A percentile compares a stretch with the other conserved stretches of the same genome.
Conservation (phyloP, 2,329 filamentous ascomycete species). For the Pseudocercospora crystallina region DNA sequence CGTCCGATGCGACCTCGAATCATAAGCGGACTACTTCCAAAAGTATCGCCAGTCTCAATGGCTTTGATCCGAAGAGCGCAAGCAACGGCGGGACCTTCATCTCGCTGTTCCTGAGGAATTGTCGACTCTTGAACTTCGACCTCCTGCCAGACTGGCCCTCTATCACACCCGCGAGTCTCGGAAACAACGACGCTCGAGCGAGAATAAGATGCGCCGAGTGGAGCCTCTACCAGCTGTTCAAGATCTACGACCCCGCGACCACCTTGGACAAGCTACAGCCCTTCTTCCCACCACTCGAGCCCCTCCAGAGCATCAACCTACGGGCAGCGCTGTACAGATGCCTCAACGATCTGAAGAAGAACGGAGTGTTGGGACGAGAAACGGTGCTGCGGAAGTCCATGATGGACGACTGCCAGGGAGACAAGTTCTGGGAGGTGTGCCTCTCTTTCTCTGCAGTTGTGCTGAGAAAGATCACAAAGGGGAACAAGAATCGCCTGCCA, state of each 20-base stretch:
- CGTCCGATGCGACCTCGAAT: constrained; percentile 6
- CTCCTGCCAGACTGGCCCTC: constrained; percentile 74
- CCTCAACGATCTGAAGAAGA: constrained; percentile 85
- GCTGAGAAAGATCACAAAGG: constrained; percentile 61
- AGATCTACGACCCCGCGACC: constrained; percentile 76
- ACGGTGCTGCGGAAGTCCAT: constrained; percentile 85
- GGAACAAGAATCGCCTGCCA: constrained; percentile 46
- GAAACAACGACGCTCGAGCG: constrained; percentile 65
- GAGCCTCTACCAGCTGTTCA: constrained; percentile 84
- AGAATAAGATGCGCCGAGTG: constrained; percentile 83
- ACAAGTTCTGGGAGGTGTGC: constrained; percentile 83
- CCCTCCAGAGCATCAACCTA: constrained; percentile 86
- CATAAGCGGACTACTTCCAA: constrained; percentile 22
- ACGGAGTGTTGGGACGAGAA: constrained; percentile 76
- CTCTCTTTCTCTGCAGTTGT: constrained; percentile 81
- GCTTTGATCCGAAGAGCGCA: constrained; percentile 2
- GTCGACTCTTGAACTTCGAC: constrained; percentile 80
- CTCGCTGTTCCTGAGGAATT: constrained; percentile 74
- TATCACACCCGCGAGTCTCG: constrained; percentile 69
- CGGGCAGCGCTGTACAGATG: constrained; percentile 78
- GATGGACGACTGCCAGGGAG: constrained; percentile 93
- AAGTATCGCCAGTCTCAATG: constrained; percentile 5
- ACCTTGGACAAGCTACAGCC: constrained; percentile 79
- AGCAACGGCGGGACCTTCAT: constrained; percentile 39
- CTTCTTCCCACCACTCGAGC: constrained; percentile 87